phyloP scores from a whole-genome alignment of 495 filamentous ascomycete species.

The Penicillium nucicola region DNA sequence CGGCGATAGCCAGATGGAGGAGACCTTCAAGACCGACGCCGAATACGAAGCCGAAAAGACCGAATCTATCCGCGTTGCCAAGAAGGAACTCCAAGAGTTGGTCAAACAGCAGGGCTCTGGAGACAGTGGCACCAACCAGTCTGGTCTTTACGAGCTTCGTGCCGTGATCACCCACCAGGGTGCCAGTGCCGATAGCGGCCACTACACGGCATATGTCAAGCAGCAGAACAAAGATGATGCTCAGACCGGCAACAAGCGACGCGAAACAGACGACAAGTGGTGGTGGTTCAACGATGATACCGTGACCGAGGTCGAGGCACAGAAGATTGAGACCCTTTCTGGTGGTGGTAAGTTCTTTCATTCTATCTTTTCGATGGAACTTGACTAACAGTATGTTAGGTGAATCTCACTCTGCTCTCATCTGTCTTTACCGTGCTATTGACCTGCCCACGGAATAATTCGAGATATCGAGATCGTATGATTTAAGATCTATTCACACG shows the following conservation, averaged over 20 bases:
- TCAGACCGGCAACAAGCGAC: slow-evolving; percentile 61
- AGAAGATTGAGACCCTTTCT: slow-evolving; percentile 86
- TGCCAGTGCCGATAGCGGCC: slow-evolving; percentile 92
- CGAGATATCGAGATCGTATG: background rate
- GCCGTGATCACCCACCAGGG: slow-evolving; percentile 98
- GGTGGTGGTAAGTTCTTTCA: slow-evolving; percentile 68
- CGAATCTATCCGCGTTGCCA: slow-evolving; percentile 67
- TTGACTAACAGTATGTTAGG: slow-evolving; percentile 42
- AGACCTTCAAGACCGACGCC: slow-evolving; percentile 86
- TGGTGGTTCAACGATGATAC: slow-evolving; percentile 99
- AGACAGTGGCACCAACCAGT: slow-evolving; percentile 83
- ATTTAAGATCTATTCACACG: background rate
- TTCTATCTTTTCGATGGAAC: background rate
- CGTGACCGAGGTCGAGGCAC: slow-evolving; percentile 84
- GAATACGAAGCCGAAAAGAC: slow-evolving; percentile 82
- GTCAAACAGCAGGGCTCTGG: slow-evolving; percentile 67
- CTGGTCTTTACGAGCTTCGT: slow-evolving; percentile 89
- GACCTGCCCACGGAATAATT: slow-evolving; percentile 54
- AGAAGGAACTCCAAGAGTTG: slow-evolving; percentile 77
- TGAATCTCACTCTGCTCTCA: slow-evolving; percentile 91
- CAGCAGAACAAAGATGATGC: slow-evolving; percentile 66
- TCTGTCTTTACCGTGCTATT: slow-evolving; percentile 88
- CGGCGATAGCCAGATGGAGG: slow-evolving; percentile 68
- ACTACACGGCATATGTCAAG: slow-evolving; percentile 97
- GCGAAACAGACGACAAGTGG: slow-evolving; percentile 88